These are phyloP conservation scores for Avena atlantica DNA, from an alignment of 176 grass and related monocot species.

Conservation along the genomic window DNA sequence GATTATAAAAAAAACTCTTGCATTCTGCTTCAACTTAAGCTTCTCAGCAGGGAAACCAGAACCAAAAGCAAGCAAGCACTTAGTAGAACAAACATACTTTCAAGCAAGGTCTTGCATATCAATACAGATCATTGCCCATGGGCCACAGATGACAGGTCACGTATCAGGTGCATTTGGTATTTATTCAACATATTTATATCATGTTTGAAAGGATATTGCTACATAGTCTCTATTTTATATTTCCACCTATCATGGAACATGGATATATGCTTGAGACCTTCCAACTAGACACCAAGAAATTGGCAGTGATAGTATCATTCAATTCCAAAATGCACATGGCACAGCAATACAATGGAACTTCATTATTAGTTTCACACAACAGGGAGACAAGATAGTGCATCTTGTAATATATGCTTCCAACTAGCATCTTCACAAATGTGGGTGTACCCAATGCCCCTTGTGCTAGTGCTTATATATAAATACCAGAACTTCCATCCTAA, in stretches of 20 bases:
- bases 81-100: background rate
- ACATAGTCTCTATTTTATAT: background rate
- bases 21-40: background rate
- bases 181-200: background rate
- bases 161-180: background rate
- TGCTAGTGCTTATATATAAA: slow-evolving; percentile 14
- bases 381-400: slow-evolving; percentile 13
- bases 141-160: background rate
- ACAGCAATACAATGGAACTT: background rate
- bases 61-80: slow-evolving; percentile 5
- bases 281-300: slow-evolving; percentile 9
- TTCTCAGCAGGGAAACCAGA: background rate
- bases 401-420: slow-evolving; percentile 20
- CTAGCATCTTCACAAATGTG: background rate
- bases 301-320: background rate
- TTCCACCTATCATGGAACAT: background rate
- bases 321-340: background rate
- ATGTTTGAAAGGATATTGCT: background rate
- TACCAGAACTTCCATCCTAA: background rate
- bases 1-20: background rate
- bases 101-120: background rate
- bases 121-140: background rate
- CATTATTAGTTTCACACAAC: slow-evolving; percentile 29
- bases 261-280: slow-evolving; percentile 10
- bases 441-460: slow-evolving; percentile 26